phyloP scores from a whole-genome alignment of 768 basidiomycete species.

The Inosperma sp. region DNA sequence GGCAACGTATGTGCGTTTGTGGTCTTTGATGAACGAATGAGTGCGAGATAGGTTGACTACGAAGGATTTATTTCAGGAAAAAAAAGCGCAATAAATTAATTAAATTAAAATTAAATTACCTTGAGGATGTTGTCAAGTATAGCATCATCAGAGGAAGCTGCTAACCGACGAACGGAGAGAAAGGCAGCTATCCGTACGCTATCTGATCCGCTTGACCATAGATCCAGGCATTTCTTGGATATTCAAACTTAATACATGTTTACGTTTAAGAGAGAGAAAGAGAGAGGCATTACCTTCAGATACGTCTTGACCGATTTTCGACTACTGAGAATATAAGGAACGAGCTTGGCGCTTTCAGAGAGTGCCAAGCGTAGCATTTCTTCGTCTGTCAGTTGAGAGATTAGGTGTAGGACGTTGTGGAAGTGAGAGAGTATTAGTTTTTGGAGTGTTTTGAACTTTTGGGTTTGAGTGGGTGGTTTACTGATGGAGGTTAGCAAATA shows the following conservation, averaged over 20 bases:
- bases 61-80: not conserved
- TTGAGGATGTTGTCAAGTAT: slow-evolving; percentile 84
- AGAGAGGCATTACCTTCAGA: slow-evolving; percentile 63
- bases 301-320: slow-evolving; percentile 83
- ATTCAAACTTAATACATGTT: slow-evolving; percentile 8
- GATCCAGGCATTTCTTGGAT: slow-evolving; percentile 77
- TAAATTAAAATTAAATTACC: slow-evolving; percentile 38
- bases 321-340: slow-evolving; percentile 83
- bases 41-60: slow-evolving; percentile 82
- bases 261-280: not conserved
- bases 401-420: slow-evolving; percentile 75
- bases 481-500: slow-evolving; percentile 35
- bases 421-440: slow-evolving; percentile 88
- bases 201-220: slow-evolving; percentile 83
- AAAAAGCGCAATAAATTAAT: not conserved
- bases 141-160: slow-evolving; percentile 69
- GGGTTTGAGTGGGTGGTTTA: slow-evolving; percentile 78
- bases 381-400: slow-evolving; percentile 68
- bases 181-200: slow-evolving; percentile 81
- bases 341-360: slow-evolving; percentile 78
- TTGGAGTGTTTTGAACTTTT: slow-evolving; percentile 79
- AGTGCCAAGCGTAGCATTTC: slow-evolving; percentile 67
- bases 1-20: slow-evolving; percentile 87
- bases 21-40: slow-evolving; percentile 79
- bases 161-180: slow-evolving; percentile 76